Evolutionary conservation across 805 yeast genomes (phyloP).

Genomic region (Yamadazyma sp.): DNA sequence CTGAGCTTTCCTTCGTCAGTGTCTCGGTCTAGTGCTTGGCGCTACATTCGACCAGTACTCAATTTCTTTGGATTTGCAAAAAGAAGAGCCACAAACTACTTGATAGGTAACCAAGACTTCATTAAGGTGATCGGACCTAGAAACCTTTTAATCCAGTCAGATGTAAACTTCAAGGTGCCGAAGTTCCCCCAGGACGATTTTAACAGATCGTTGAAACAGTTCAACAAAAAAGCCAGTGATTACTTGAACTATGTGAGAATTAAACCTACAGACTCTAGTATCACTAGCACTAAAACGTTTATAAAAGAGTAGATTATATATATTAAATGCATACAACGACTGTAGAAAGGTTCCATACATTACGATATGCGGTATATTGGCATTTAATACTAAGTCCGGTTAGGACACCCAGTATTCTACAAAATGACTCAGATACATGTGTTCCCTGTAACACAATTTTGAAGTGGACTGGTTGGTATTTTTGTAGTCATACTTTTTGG

Average conservation of each 20-base stretch:
- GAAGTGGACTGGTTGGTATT: too few species aligned
- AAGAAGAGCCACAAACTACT: conserved; percentile 12
- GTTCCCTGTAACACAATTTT: too few species aligned
- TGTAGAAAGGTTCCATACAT: too few species aligned
- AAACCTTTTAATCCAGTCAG: conserved; percentile 48
- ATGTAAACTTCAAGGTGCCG: conserved; percentile 24
- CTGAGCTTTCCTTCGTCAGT: background rate
- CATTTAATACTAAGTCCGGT: too few species aligned
- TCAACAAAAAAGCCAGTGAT: conserved; percentile 35
- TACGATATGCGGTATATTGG: too few species aligned
- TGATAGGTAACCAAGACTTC: conserved; percentile 42
- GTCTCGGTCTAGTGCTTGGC: background rate
- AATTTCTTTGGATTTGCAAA: conserved; percentile 1
- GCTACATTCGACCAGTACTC: conserved; percentile 1
- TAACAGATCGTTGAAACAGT: conserved; percentile 9
- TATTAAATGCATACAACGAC: too few species aligned
- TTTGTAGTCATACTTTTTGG: too few species aligned
- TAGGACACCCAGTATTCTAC: too few species aligned
- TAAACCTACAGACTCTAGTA: conserved; percentile 38
- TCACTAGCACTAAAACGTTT: conserved; percentile 43
- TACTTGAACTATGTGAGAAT: conserved; percentile 50
- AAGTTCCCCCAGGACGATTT: conserved; percentile 14
- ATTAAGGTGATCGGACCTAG: conserved; percentile 58
- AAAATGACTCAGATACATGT: too few species aligned
- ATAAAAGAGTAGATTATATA: conserved; percentile 1